phyloP scores from a whole-genome alignment of 139 green algal genomes.

The Micromonas pusilla region DNA sequence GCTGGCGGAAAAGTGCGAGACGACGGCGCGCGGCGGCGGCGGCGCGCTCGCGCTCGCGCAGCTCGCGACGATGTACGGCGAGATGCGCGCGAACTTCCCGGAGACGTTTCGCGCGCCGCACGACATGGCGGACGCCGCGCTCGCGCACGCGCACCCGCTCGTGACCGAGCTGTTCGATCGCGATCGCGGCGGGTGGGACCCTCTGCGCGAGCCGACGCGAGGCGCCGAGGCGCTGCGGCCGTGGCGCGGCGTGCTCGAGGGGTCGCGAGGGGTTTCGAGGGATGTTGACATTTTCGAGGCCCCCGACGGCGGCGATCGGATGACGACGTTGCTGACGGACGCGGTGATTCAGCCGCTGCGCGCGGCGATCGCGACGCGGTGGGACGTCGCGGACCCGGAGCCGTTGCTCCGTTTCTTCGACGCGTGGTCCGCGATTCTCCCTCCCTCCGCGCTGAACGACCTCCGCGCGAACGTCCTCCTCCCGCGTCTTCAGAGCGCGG shows the following conservation, averaged over 20 bases:
- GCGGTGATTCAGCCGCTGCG: constrained; percentile 73
- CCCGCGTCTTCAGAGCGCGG: constrained; percentile 64
- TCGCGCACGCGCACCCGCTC: constrained; percentile 46
- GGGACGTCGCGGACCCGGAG: constrained; percentile 76
- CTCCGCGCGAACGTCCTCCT: constrained; percentile 56
- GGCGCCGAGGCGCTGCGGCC: constrained; percentile 6
- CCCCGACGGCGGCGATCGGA: constrained; percentile 52
- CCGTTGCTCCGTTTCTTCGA: constrained; percentile 75
- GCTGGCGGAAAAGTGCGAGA: constrained; percentile 94
- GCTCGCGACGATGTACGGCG: not conserved
- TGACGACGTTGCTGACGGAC: constrained; percentile 59
- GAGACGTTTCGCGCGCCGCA: not conserved
- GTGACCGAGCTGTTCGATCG: constrained; percentile 7
- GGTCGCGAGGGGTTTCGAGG: not conserved
- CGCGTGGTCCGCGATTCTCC: constrained; percentile 60
- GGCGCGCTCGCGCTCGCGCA: constrained; percentile 31
- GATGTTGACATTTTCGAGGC: constrained; percentile 1
- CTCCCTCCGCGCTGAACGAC: constrained; percentile 18
- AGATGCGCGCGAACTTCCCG: not conserved
- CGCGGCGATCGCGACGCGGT: constrained; percentile 55
- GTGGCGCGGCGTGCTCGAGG: constrained; percentile 5
- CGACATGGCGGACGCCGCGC: constrained; percentile 48
- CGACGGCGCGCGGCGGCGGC: constrained; percentile 65
- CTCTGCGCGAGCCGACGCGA: constrained; percentile 24
- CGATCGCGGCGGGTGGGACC: constrained; percentile 27